Evolutionary conservation across 2,329 filamentous ascomycete genomes (phyloP).

Genomic region (Aureobasidium sp.): DNA sequence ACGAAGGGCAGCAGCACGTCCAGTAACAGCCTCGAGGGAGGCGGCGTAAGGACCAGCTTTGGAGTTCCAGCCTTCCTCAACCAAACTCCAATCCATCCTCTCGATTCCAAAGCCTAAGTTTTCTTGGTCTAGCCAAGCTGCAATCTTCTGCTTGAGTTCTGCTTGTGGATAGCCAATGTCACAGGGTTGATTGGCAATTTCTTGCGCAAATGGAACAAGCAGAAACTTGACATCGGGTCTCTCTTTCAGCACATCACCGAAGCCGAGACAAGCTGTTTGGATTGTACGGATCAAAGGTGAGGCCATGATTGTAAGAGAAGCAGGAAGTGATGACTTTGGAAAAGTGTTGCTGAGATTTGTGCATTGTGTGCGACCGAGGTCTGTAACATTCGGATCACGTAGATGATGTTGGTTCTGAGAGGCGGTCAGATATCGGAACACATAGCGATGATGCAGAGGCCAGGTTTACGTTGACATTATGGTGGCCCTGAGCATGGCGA

Average conservation of each 20-base stretch:
- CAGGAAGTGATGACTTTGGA: constrained; percentile 56
- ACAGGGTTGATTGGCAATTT: constrained; percentile 13
- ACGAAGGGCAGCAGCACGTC: constrained; percentile 17
- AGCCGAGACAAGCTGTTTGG: constrained; percentile 52
- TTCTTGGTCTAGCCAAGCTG: background rate
- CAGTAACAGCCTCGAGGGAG: background rate
- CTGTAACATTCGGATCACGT: constrained; percentile 69
- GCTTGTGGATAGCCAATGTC: constrained; percentile 4
- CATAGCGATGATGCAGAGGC: constrained; percentile 19
- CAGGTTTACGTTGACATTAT: constrained; percentile 67
- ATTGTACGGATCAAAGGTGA: constrained; percentile 77
- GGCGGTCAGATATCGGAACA: background rate
- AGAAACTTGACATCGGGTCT: constrained; percentile 7
- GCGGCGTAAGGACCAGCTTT: constrained; percentile 8
- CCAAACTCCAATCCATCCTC: constrained; percentile 10
- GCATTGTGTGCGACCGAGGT: constrained; percentile 69
- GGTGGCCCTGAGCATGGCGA: constrained; percentile 67
- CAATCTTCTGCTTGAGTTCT: constrained; percentile 3
- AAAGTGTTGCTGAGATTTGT: constrained; percentile 54
- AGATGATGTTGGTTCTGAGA: constrained; percentile 31
- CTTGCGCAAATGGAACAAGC: constrained; percentile 6
- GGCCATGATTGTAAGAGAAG: constrained; percentile 56
- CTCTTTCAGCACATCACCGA: background rate
- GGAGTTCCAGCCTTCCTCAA: constrained; percentile 13
- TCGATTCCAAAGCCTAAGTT: background rate